Evolutionary conservation across 257 asterid species (phyloP).

Genomic region (Fraxinus pennsylvanica): DNA sequence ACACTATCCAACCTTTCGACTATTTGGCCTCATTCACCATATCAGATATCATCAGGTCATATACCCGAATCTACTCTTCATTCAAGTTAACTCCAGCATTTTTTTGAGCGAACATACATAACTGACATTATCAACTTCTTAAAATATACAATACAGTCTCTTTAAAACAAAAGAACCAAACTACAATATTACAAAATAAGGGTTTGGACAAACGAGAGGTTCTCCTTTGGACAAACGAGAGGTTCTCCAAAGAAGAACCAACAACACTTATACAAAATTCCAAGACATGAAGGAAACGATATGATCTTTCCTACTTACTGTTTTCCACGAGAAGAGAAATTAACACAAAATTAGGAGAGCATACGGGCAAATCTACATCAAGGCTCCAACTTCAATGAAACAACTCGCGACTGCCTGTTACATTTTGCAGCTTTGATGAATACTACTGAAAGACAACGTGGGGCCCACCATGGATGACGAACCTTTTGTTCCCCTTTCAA

Average conservation of each 20-base stretch:
- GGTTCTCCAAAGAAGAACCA: slow-evolving; percentile 51
- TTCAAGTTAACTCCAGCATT: neutral
- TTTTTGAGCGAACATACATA: neutral
- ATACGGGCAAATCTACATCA: slow-evolving; percentile 46
- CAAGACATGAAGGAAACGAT: slow-evolving; percentile 9
- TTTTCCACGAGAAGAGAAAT: slow-evolving; percentile 3
- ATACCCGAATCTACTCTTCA: neutral
- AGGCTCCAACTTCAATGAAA: slow-evolving; percentile 93
- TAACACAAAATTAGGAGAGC: slow-evolving; percentile 10
- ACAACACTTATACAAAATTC: slow-evolving; percentile 30
- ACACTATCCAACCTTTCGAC: neutral
- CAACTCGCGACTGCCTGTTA: slow-evolving; percentile 92
- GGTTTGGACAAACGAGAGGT: slow-evolving; percentile 15
- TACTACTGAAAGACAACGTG: slow-evolving; percentile 67
- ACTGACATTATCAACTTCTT: neutral
- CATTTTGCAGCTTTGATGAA: slow-evolving; percentile 76
- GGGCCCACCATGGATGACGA: slow-evolving; percentile 98
- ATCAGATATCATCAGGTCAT: neutral
- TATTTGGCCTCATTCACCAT: neutral
- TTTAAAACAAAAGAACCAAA: neutral
- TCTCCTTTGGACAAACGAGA: slow-evolving; percentile 28
- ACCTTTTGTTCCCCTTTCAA: slow-evolving; percentile 97
- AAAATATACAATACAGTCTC: neutral
- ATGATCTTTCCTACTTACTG: slow-evolving; percentile 1
- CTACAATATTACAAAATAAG: neutral